phyloP scores from a whole-genome alignment of 345 rosid species.

The Pseudoturritis turrita region DNA sequence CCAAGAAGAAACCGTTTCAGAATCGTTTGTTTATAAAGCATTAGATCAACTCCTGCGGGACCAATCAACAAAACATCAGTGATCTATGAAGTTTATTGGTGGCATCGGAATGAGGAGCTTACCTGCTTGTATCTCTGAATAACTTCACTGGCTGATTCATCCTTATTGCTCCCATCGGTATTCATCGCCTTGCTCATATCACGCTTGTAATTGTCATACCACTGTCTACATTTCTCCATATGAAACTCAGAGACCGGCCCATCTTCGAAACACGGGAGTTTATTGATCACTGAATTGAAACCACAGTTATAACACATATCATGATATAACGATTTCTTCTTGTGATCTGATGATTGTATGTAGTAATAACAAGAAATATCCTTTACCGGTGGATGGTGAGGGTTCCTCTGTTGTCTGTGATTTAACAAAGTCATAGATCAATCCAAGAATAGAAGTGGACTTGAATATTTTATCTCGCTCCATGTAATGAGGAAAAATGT shows the following conservation, averaged over 20 bases:
- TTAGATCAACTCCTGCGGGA: background rate
- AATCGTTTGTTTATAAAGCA: background rate
- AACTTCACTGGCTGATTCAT: slow-evolving; percentile 33
- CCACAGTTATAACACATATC: background rate
- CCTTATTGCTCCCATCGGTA: background rate
- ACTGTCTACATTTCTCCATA: slow-evolving; percentile 32
- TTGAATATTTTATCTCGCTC: slow-evolving; percentile 34
- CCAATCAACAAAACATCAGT: background rate
- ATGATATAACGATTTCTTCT: background rate
- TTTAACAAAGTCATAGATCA: slow-evolving; percentile 47
- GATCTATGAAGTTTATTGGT: background rate
- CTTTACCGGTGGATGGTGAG: slow-evolving; percentile 37
- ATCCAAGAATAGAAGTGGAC: slow-evolving; percentile 64
- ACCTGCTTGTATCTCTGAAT: slow-evolving; percentile 53
- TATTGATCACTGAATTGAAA: slow-evolving; percentile 40
- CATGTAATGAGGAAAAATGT: slow-evolving; percentile 59
- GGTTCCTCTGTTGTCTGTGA: slow-evolving; percentile 23
- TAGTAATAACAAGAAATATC: background rate
- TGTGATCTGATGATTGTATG: background rate
- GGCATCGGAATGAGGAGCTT: background rate
- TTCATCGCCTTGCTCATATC: slow-evolving; percentile 46
- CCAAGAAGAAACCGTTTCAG: background rate
- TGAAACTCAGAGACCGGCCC: slow-evolving; percentile 10
- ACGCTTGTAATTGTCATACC: slow-evolving; percentile 37
- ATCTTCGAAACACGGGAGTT: slow-evolving; percentile 45